Percentiles rank a stretch among this genome's conserved stretches.
Evolutionary conservation across 1,139 yeast species (phyloP).

Genomic region (Meyerozyma athensensis): DNA sequence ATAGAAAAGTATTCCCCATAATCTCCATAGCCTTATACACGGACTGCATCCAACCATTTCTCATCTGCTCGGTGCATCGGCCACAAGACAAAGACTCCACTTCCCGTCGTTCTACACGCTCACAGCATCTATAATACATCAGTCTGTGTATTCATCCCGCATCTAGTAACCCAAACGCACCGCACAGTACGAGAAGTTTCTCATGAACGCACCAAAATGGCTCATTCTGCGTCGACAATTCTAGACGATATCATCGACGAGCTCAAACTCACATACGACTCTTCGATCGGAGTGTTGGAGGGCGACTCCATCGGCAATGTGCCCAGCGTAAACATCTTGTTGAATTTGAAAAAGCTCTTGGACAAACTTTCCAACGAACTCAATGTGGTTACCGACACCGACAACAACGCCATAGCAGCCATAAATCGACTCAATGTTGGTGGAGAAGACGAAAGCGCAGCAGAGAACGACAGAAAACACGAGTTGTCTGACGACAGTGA

Average conservation of each 20-base stretch:
- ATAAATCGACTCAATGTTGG: constrained; percentile 15
- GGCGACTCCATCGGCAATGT: constrained; percentile 50
- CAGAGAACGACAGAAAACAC: constrained; percentile 7
- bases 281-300: constrained; percentile 53
- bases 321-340: constrained; percentile 44
- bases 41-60: not conserved
- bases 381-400: constrained; percentile 42
- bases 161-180: too few relatives aligned
- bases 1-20: constrained; percentile 24
- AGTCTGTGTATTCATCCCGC: too few relatives aligned
- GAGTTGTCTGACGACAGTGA: constrained; percentile 7
- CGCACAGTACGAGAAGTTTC: too few relatives aligned
- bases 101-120: not conserved
- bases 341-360: constrained; percentile 43
- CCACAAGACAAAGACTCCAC: not conserved
- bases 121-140: not conserved
- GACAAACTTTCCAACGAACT: constrained; percentile 47
- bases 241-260: constrained; percentile 51
- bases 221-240: constrained; percentile 35
- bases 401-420: constrained; percentile 31
- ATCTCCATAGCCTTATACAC: constrained; percentile 5
- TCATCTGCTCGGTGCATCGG: not conserved
- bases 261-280: constrained; percentile 52
- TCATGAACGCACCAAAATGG: constrained; percentile 4
- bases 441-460: constrained; percentile 9